Conservation (phyloP, 108 stramenopile genomes). For the Nitzschia sp. region DNA sequence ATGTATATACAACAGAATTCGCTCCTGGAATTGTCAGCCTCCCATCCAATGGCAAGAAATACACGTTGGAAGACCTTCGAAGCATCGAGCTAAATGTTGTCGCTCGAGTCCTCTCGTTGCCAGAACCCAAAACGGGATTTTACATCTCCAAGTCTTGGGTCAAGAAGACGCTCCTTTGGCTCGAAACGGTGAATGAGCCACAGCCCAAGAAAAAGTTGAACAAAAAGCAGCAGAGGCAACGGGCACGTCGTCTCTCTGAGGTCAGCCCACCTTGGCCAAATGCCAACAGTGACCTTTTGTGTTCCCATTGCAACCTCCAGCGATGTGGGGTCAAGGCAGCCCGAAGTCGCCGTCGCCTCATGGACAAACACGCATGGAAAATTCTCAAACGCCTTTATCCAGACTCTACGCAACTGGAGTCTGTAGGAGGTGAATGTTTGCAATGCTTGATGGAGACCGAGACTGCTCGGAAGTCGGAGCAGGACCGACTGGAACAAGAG, state of each 20-base stretch:
- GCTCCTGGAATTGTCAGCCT: constrained; percentile 64
- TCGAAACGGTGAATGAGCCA: constrained; percentile 73
- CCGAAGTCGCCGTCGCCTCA: constrained; percentile 64
- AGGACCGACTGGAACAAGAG: constrained; percentile 51
- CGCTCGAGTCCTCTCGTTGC: constrained; percentile 72
- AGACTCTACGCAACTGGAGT: constrained; percentile 61
- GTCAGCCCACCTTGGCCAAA: constrained; percentile 81
- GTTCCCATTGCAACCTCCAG: constrained; percentile 48
- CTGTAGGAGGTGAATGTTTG: constrained; percentile 60
- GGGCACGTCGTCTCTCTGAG: constrained; percentile 68
- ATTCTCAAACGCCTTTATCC: constrained; percentile 81
- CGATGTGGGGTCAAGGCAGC: constrained; percentile 59
- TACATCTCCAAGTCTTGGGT: constrained; percentile 86
- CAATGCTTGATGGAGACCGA: constrained; percentile 72
- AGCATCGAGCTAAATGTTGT: constrained; percentile 88
- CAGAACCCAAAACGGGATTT: constrained; percentile 77
- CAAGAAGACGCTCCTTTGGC: constrained; percentile 78
- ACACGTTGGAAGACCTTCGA: constrained; percentile 74
- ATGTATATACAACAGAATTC: constrained; percentile 72
- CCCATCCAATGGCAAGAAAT: constrained; percentile 33
- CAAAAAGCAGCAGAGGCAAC: constrained; percentile 75
- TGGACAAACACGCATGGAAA: constrained; percentile 89
- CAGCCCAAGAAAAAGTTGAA: constrained; percentile 66
- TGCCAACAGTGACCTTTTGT: constrained; percentile 74
- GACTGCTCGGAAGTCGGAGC: constrained; percentile 54